Base-by-base conservation (phyloP, 1,139 yeast genomes). In the Saccharomycopsis hybrid region DNA sequence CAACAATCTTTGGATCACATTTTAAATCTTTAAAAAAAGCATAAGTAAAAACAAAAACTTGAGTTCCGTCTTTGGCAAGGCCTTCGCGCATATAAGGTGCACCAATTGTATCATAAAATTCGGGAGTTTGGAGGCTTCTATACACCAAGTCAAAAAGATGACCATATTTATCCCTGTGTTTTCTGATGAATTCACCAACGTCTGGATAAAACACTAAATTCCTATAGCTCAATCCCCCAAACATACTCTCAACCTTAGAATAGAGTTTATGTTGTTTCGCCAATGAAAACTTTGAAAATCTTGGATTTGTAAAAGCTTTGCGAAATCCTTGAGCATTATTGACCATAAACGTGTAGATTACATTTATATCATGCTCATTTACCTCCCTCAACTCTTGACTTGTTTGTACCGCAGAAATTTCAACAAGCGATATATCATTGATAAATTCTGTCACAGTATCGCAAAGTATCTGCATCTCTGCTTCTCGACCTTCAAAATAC, bases 141-240 rank as follows among this genome's bases (percentile, higher is more conserved):
- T 80, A 74, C 88, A 87, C 82, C 57, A 85, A 85, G 51, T 86
- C 95, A 58, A 77, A 80, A 48, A 82, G 70, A 52, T 76, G 77
- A 11, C 73, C 68, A 55, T 78, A 76, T 25, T 69, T 69, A 31
- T 74, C 74, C 40, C 69, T 68, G 51, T 74, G 72, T 4, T 67
- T 67, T 55, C 72, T 76, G 46, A 79, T 71, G 24, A 72, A 70
- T 2, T 73, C 67, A 0, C 83, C 78, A 30, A 80, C 73, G 54
- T 79, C 82, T 50, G 80, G 74, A 5, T 78, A 78, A 41, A 75
- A 67, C 11, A 65, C 60, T 50, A 72, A 62, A 27, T 62, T 62
- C 1, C 79, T 79, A 51, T 72, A 69, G 1, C 79, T 80, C 29
- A 69, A 54, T 7, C 55, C 51, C 2, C 62, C 61, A 43, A 72